Evolutionary conservation across 2,329 filamentous ascomycete genomes (phyloP).

Genomic region (Penicillium vulpinum): DNA sequence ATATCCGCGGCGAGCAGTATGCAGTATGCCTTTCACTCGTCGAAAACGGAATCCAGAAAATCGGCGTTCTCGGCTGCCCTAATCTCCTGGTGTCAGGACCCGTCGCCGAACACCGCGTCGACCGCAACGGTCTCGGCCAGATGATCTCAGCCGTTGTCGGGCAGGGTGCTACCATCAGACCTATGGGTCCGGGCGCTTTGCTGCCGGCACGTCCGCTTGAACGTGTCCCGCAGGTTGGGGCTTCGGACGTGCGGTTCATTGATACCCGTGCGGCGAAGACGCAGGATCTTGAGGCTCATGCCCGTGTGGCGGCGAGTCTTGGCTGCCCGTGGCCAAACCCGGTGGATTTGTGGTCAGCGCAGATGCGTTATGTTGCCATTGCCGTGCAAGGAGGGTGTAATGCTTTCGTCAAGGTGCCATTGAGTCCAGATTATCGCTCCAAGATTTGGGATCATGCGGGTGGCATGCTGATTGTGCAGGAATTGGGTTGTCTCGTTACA

Average conservation of each 20-base stretch:
- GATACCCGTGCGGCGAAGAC: slow-evolving; percentile 43
- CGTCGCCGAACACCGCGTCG: slow-evolving; percentile 44
- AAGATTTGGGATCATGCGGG: slow-evolving; percentile 60
- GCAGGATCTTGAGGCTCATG: slow-evolving; percentile 42
- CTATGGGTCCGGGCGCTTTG: slow-evolving; percentile 38
- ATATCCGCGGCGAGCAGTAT: slow-evolving; percentile 62
- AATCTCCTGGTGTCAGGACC: slow-evolving; percentile 51
- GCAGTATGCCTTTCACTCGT: slow-evolving; percentile 62
- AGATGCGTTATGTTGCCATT: slow-evolving; percentile 56
- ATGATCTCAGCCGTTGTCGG: slow-evolving; percentile 53
- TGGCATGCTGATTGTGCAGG: slow-evolving; percentile 53
- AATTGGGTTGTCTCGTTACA: slow-evolving; percentile 52
- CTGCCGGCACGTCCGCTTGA: slow-evolving; percentile 36
- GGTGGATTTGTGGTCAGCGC: slow-evolving; percentile 54
- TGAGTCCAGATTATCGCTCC: slow-evolving; percentile 45
- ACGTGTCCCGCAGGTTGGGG: slow-evolving; percentile 23
- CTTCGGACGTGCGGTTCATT: slow-evolving; percentile 45
- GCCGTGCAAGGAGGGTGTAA: slow-evolving; percentile 51
- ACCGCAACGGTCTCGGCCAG: slow-evolving; percentile 48
- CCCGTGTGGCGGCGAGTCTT: slow-evolving; percentile 42
- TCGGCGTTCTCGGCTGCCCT: slow-evolving; percentile 63
- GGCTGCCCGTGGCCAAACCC: slow-evolving; percentile 48
- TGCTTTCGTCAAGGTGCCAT: slow-evolving; percentile 52
- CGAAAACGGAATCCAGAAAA: slow-evolving; percentile 56
- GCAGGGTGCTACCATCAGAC: slow-evolving; percentile 45